A percentile compares a stretch with the other conserved stretches of the same genome.
Evolutionary conservation across 73 alveolate genomes (phyloP).

Genomic region (Paramecium sonneborni): DNA sequence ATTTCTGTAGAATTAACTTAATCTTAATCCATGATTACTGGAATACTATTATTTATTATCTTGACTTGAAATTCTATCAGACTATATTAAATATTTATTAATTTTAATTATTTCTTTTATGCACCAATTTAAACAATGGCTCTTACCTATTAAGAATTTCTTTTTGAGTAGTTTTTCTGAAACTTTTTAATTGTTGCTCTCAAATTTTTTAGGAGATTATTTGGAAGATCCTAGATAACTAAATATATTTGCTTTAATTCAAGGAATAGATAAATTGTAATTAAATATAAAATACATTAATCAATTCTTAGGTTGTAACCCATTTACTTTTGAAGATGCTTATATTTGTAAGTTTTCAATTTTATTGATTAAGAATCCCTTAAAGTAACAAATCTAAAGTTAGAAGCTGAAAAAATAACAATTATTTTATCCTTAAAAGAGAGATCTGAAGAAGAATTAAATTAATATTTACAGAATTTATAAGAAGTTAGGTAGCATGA

Average conservation of each 20-base stretch:
- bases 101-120: too few relatives aligned
- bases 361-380: not conserved
- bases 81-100: too few relatives aligned
- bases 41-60: too few relatives aligned
- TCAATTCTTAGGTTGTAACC: not conserved
- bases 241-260: not conserved
- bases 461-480: not conserved
- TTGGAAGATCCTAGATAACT: constrained; percentile 37
- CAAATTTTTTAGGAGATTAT: not conserved
- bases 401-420: not conserved
- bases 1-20: too few relatives aligned
- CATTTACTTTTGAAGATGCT: not conserved
- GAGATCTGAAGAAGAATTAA: not conserved
- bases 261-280: not conserved
- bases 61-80: too few relatives aligned
- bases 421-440: not conserved
- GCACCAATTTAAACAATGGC: not conserved
- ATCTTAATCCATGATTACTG: too few relatives aligned
- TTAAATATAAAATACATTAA: not conserved
- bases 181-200: not conserved
- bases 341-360: not conserved
- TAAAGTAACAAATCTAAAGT: not conserved
- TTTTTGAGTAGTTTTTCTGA: constrained; percentile 27
- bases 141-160: not conserved
- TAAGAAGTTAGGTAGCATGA: not conserved